Base-by-base conservation (phyloP, 257 asterid genomes). In the Linderniella brevidens region DNA sequence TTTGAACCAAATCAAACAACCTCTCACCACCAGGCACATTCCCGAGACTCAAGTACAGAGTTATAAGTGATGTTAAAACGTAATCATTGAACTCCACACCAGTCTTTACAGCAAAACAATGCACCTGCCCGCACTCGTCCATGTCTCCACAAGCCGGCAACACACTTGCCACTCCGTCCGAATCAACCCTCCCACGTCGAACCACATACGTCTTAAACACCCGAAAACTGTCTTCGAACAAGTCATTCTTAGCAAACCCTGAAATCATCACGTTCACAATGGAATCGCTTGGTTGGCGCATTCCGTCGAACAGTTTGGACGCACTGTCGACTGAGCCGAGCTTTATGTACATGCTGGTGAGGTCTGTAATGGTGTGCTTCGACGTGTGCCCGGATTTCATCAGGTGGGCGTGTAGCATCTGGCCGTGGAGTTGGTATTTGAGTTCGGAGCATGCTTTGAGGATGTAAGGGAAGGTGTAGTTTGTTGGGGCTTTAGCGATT, bases 381-480 rank as follows among this genome's bases (percentile, higher is more conserved):
- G 54, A 54, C 4, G 53, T 68, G 20, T 68, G 53, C 1, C 92
- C 94, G 4, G 69, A 40, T 63, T 79, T 84, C 53, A 85, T 48
- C 57, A 84, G 62, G 19, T 74, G 92, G 50, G 81, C 70, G 41
- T 88, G 98, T 58, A 88, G 60, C 68, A 69, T 74, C 55, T 68
- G 77, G 53, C 76, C 81, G 60, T 67, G 69, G 50, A 70, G 54
- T 17, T 60, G 37, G 7, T 73, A 71, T 29, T 53, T 67, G 45
- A 84, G 73, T 45, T 71, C 69, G 52, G 78, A 72, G 58, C 94
- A 88, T 25, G 96, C 87, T 63, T 84, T 84, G 75, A 84, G 84
- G 64, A 88, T 73, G 58, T 66, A 68, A 37, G 96, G 98, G 46
- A 80, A 80, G 42, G 92, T 72, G 76, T 76, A 79, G 41, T 79